Conservation (phyloP, 306 rosid species). For the Citrullus mucosospermus region DNA sequence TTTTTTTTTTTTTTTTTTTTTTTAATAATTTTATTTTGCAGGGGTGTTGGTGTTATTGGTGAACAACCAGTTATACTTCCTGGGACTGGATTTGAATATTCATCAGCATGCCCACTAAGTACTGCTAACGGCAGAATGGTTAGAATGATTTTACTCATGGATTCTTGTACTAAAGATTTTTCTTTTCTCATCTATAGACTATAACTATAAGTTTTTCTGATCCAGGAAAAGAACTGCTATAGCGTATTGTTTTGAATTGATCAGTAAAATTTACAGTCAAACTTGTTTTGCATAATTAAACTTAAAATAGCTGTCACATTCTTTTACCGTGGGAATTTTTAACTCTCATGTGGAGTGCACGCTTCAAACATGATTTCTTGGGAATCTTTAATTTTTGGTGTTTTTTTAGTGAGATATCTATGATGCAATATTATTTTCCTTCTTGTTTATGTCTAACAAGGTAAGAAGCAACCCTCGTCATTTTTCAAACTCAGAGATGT, state of each 20-base stretch:
- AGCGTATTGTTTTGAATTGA: not conserved
- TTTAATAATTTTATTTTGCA: slow-evolving; percentile 7
- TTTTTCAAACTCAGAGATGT: not conserved
- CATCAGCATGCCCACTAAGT: slow-evolving; percentile 89
- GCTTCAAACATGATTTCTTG: not conserved
- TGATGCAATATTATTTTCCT: not conserved
- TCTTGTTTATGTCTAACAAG: not conserved
- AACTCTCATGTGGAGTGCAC: not conserved
- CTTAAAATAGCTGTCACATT: not conserved
- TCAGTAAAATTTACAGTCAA: not conserved
- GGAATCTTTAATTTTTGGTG: not conserved
- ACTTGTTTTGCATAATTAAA: not conserved
- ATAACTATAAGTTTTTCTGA: not conserved
- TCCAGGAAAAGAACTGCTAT: not conserved
- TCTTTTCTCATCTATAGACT: not conserved
- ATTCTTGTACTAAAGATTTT: not conserved
- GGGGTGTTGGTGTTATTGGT: slow-evolving; percentile 97
- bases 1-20: not conserved
- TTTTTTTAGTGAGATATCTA: not conserved
- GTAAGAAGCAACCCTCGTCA: not conserved
- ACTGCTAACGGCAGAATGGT: slow-evolving; percentile 96
- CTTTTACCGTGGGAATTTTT: not conserved
- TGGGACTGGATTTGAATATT: slow-evolving; percentile 71
- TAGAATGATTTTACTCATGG: slow-evolving; percentile 14
- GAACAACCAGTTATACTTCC: slow-evolving; percentile 95